Evolutionary conservation across 2,329 filamentous ascomycete genomes (phyloP).

Genomic region (Fusarium oligoseptatum): DNA sequence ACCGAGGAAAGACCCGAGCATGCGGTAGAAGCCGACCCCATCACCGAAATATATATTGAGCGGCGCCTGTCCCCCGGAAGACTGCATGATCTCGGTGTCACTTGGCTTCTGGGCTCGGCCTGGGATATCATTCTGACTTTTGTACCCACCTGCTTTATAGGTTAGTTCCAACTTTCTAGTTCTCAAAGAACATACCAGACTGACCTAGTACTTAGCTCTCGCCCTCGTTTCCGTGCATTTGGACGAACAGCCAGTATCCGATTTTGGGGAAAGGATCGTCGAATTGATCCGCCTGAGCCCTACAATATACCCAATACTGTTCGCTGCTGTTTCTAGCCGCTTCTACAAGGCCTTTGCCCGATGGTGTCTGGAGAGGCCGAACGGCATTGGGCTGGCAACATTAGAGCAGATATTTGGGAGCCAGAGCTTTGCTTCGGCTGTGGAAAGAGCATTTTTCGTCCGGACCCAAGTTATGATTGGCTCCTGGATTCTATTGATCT

Average conservation of each 20-base stretch:
- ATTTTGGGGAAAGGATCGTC: neutral
- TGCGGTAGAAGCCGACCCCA: neutral
- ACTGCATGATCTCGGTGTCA: neutral
- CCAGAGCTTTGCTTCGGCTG: neutral
- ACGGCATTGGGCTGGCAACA: neutral
- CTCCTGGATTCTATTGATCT: neutral
- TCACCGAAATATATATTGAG: neutral
- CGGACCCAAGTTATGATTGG: neutral
- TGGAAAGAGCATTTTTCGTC: neutral
- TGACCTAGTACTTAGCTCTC: neutral
- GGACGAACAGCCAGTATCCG: neutral
- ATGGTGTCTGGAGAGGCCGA: neutral
- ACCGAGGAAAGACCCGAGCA: neutral
- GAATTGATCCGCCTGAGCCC: neutral
- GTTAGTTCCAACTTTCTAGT: neutral
- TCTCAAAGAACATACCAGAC: neutral
- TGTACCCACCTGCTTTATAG: neutral
- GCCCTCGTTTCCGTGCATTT: neutral
- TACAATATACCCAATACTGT: neutral
- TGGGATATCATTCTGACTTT: neutral
- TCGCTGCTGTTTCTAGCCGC: neutral
- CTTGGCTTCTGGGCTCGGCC: neutral
- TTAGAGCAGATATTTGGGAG: neutral
- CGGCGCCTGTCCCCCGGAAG: neutral
- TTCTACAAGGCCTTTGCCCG: neutral